Conservation (phyloP, 2,329 filamentous ascomycete genomes). For the Nannizziopsis arthrosporioides region DNA sequence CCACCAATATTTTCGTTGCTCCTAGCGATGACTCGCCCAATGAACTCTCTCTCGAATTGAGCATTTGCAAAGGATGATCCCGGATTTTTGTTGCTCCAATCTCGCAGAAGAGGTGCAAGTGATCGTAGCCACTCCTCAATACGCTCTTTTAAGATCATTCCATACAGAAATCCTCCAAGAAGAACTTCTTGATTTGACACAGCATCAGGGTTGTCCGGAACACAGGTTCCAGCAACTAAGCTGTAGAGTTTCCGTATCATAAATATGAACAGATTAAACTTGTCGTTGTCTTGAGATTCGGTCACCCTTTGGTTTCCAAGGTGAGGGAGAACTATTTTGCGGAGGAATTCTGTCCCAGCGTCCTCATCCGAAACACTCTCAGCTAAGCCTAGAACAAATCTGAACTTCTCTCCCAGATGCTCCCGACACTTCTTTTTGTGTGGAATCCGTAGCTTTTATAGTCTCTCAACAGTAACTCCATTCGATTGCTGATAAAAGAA, state of each 20-base stretch:
- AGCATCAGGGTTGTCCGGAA: slow-evolving; percentile 90
- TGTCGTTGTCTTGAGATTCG: slow-evolving; percentile 73
- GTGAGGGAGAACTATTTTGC: slow-evolving; percentile 83
- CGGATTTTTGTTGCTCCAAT: slow-evolving; percentile 44
- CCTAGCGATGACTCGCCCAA: slow-evolving; percentile 62
- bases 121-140: slow-evolving; percentile 80
- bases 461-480: slow-evolving; percentile 80
- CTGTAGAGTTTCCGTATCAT: slow-evolving; percentile 95
- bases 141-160: slow-evolving; percentile 88
- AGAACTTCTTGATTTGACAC: slow-evolving; percentile 93
- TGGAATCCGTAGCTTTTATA: slow-evolving; percentile 87
- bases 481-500: slow-evolving; percentile 88
- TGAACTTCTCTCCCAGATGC: slow-evolving; percentile 83
- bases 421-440: slow-evolving; percentile 67
- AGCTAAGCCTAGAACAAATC: slow-evolving; percentile 71
- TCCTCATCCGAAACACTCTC: slow-evolving; percentile 79
- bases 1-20: slow-evolving; percentile 83
- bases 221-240: slow-evolving; percentile 81
- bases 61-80: slow-evolving; percentile 57
- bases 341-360: slow-evolving; percentile 79
- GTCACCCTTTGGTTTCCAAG: slow-evolving; percentile 77
- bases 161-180: slow-evolving; percentile 84
- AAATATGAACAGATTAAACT: slow-evolving; percentile 86
- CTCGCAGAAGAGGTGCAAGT: slow-evolving; percentile 42
- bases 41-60: slow-evolving; percentile 69